These are phyloP conservation scores for Teratosphaeria epicoccoides DNA, from an alignment of 2,329 filamentous ascomycete genomes.

Conservation along the genomic window DNA sequence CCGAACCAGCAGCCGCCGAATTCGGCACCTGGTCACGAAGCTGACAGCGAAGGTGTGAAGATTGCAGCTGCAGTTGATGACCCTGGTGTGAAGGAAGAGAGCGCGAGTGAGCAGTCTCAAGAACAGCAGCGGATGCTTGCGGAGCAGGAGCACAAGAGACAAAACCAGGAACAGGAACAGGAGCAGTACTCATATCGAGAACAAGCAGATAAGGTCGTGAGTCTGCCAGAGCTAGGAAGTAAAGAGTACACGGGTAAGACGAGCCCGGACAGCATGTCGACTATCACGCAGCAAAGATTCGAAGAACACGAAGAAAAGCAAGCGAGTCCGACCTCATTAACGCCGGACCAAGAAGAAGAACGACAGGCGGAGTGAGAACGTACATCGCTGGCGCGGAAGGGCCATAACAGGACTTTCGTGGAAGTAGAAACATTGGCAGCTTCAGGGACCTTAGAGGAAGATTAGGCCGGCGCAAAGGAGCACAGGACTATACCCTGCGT, in stretches of 20 bases:
- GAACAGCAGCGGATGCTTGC: constrained; percentile 24
- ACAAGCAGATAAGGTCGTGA: neutral
- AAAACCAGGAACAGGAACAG: neutral
- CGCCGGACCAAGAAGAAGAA: neutral
- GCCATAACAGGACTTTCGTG: neutral
- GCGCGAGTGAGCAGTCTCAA: constrained; percentile 20
- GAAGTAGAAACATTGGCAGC: neutral
- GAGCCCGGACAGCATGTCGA: neutral
- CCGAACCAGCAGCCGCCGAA: constrained; percentile 19
- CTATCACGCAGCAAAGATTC: neutral
- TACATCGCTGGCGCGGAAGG: neutral
- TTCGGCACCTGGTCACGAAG: constrained; percentile 5
- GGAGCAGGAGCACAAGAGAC: constrained; percentile 15
- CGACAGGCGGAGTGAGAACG: neutral
- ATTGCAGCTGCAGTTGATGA: constrained; percentile 24
- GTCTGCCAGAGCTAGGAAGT: constrained; percentile 5
- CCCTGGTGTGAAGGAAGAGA: constrained; percentile 25
- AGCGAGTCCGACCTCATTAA: neutral
- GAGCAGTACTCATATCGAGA: neutral
- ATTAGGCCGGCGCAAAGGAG: neutral
- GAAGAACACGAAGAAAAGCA: neutral
- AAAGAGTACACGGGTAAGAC: neutral
- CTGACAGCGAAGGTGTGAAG: constrained; percentile 18
- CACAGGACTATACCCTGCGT: neutral
- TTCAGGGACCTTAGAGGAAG: neutral